Evolutionary conservation across 495 filamentous ascomycete species (phyloP), one percentile per base, ranked within the genome.

Genomic region (Neurospora intermedia): DNA sequence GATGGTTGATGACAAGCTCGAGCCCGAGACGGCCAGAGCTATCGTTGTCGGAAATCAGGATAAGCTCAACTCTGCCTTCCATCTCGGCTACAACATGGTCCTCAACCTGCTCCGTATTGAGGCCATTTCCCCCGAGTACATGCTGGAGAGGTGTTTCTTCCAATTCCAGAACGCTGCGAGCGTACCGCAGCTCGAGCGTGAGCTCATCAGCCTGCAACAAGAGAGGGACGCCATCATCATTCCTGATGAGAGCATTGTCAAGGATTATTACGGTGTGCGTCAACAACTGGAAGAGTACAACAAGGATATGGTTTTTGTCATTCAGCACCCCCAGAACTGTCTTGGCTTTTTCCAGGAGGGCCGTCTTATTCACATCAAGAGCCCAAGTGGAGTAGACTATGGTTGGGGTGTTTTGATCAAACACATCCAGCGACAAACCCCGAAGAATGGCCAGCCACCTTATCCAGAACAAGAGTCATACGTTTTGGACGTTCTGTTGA

Each of bases 11-110:
- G 92, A 94, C 78, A 92, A 94, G 83, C 96, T 99, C 88, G 96
- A 98, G 74, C 96, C 96, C n/a, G 89, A 91, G 2, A 88, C 91
- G 71, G 96, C 96, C 38, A 96, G 96, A 81, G 91, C 92, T 69
- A 97, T 99, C 73, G 96, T 99, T 39, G 92, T 95, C 70, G 96
- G 96, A 78, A 91, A 97, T 78, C 96, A 99, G 79, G 96, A 99
- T 80, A 91, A 93, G 59, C 88, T 99, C 48, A 98, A 98, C 82
- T 98, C 96, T 4, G 96, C 96, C 16, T 99, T 99, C 84, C 92
- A 98, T 79, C 87, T 99, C 13, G 94, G 96, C n/a, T 98, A 99
- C 85, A 99, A 98, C 82, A 99, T 98, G 96, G 91, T 99, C 78
- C 84, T 99, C 73, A 99, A 99, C 76, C 84, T 99, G 70, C 92